phyloP scores from a whole-genome alignment of 2,329 filamentous ascomycete species.

The Claviceps pazoutovae region DNA sequence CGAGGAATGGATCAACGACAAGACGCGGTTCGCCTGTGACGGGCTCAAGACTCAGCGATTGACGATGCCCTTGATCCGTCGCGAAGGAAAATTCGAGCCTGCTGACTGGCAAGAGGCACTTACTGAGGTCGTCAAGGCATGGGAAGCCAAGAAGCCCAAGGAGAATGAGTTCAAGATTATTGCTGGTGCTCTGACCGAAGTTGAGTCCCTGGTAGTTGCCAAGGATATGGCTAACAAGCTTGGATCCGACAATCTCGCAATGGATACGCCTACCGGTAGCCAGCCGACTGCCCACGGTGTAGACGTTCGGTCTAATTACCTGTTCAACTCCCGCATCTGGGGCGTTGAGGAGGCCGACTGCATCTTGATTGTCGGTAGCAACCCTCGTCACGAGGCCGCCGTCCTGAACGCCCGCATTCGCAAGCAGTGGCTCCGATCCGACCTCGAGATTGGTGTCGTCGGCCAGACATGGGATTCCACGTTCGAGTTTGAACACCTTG shows the following conservation, averaged over 20 bases:
- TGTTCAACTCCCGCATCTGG: conserved; percentile 91
- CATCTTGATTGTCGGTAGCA: conserved; percentile 86
- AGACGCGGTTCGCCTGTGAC: conserved; percentile 90
- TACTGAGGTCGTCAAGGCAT: conserved; percentile 70
- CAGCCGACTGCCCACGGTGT: conserved; percentile 81
- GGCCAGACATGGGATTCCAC: conserved; percentile 87
- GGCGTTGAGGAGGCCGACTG: conserved; percentile 89
- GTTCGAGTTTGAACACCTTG: conserved; percentile 89
- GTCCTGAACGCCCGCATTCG: conserved; percentile 92
- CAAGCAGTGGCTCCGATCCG: conserved; percentile 94
- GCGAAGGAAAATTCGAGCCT: conserved; percentile 81
- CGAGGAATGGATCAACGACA: conserved; percentile 99
- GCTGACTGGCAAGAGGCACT: conserved; percentile 93
- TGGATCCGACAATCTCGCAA: conserved; percentile 85
- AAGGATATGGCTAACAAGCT: conserved; percentile 97
- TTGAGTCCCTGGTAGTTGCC: conserved; percentile 86
- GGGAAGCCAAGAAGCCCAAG: conserved; percentile 64
- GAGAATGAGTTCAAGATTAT: conserved; percentile 94
- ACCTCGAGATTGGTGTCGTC: conserved; percentile 82
- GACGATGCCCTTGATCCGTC: conserved; percentile 79
- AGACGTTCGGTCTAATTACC: conserved; percentile 86
- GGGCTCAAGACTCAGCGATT: conserved; percentile 91
- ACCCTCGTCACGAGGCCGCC: conserved; percentile 88
- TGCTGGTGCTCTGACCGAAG: conserved; percentile 80
- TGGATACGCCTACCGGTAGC: conserved; percentile 77